Conservation (phyloP, 176 grass and related monocot genomes). For the Avena insularis region DNA sequence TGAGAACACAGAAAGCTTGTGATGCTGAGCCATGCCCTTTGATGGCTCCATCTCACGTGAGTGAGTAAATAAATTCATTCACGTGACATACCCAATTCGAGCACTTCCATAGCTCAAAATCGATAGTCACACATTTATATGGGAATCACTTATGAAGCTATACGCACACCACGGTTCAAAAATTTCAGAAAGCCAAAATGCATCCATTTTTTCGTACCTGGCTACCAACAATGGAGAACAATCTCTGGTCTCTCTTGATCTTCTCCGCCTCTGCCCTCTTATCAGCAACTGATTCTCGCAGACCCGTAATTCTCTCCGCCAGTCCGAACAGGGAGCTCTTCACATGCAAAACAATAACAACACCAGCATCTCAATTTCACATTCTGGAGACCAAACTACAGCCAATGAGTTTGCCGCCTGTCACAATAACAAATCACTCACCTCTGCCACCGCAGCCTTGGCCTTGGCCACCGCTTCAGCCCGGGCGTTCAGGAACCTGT, state of each 20-base stretch:
- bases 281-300: slow-evolving; percentile 51
- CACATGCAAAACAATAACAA: background rate
- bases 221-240: slow-evolving; percentile 49
- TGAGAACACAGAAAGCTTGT: background rate
- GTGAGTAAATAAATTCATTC: slow-evolving; percentile 3
- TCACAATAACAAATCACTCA: slow-evolving; percentile 42
- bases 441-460: slow-evolving; percentile 57
- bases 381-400: background rate
- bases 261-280: slow-evolving; percentile 59
- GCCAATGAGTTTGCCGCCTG: background rate
- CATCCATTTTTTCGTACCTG: slow-evolving; percentile 49
- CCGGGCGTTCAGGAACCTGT: slow-evolving; percentile 70
- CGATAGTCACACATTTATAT: slow-evolving; percentile 11
- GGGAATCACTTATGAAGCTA: background rate
- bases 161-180: slow-evolving; percentile 1
- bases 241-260: slow-evolving; percentile 52
- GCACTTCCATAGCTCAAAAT: background rate
- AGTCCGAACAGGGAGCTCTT: slow-evolving; percentile 75
- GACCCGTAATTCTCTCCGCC: slow-evolving; percentile 14
- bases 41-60: slow-evolving; percentile 16
- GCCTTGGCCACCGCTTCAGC: slow-evolving; percentile 46
- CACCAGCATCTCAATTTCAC: slow-evolving; percentile 1
- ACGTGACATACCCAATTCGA: background rate
- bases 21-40: background rate
- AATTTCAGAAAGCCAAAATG: background rate